A percentile compares a stretch with the other conserved stretches of the same genome.
Conservation (phyloP, 1,284 basidiomycete species). For the Polyporus tsugae region DNA sequence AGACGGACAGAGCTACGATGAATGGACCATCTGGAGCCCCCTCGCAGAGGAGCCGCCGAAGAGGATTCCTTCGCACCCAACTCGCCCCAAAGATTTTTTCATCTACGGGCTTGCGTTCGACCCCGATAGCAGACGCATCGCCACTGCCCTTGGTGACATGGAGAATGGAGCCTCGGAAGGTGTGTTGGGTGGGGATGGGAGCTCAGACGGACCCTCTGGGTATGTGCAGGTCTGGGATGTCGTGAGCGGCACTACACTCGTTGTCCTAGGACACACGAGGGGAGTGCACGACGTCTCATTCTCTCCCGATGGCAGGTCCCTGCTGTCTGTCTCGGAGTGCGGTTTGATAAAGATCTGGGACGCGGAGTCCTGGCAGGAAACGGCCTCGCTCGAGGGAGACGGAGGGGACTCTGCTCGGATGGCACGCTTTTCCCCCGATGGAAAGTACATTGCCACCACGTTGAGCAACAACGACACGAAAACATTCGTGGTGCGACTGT, state of each 20-base stretch:
- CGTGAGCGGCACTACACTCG: neutral
- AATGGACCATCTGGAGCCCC: neutral
- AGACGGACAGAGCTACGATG: neutral
- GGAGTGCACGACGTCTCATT: neutral
- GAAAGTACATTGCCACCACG: neutral
- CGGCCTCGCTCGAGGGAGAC: neutral
- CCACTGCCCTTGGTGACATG: neutral
- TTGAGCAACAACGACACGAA: too few relatives aligned
- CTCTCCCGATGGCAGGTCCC: neutral
- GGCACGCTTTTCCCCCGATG: neutral
- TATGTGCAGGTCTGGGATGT: neutral
- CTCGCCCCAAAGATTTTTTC: too few relatives aligned
- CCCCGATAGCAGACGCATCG: neutral
- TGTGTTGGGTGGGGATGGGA: neutral
- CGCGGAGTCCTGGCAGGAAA: neutral
- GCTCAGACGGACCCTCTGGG: neutral
- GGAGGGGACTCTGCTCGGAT: too few relatives aligned
- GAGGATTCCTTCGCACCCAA: too few relatives aligned
- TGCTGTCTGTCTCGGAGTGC: neutral
- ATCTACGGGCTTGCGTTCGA: neutral
- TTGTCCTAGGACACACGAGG: neutral
- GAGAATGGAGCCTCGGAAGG: neutral
- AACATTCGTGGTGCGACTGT: neutral
- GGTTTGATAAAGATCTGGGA: neutral
- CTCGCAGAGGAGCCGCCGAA: neutral